These are phyloP conservation scores for Lodderomyces orthopsilosis DNA, from an alignment of 1,139 yeast species.

Conservation along the genomic window DNA sequence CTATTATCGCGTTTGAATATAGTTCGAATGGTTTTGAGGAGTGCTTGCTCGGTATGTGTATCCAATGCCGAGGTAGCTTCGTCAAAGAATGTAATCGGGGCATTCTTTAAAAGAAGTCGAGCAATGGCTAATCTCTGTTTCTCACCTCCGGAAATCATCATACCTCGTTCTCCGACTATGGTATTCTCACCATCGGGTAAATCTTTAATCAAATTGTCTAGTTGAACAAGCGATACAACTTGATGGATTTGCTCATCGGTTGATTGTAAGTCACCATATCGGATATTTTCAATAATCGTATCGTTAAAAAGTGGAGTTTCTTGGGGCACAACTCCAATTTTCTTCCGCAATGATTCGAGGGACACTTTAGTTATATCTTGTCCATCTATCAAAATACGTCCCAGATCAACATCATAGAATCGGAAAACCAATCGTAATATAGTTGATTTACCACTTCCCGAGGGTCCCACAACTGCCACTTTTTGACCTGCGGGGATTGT, in stretches of 20 bases:
- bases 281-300: conserved; percentile 78
- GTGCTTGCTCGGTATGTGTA: conserved; percentile 89
- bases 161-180: conserved; percentile 95
- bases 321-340: conserved; percentile 94
- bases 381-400: conserved; percentile 82
- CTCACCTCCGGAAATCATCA: conserved; percentile 99
- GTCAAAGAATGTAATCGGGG: conserved; percentile 92
- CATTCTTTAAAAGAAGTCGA: conserved; percentile 73
- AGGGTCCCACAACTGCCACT: conserved; percentile 92
- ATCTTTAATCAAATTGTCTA: conserved; percentile 59
- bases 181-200: conserved; percentile 85
- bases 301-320: conserved; percentile 96
- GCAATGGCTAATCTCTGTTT: conserved; percentile 95
- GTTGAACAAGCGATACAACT: conserved; percentile 68
- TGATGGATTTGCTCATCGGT: conserved; percentile 65
- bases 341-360: conserved; percentile 67
- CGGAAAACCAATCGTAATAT: conserved; percentile 79
- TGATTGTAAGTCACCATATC: conserved; percentile 81
- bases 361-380: conserved; percentile 80
- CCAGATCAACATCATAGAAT: conserved; percentile 79
- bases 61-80: conserved; percentile 97
- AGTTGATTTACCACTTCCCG: conserved; percentile 95
- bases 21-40: conserved; percentile 66
- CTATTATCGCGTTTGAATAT: conserved; percentile 55
- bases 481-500: conserved; percentile 87